Evolutionary conservation across 148 eudicot genomes (phyloP).

Genomic region (Amaranthus hypochondriacus): DNA sequence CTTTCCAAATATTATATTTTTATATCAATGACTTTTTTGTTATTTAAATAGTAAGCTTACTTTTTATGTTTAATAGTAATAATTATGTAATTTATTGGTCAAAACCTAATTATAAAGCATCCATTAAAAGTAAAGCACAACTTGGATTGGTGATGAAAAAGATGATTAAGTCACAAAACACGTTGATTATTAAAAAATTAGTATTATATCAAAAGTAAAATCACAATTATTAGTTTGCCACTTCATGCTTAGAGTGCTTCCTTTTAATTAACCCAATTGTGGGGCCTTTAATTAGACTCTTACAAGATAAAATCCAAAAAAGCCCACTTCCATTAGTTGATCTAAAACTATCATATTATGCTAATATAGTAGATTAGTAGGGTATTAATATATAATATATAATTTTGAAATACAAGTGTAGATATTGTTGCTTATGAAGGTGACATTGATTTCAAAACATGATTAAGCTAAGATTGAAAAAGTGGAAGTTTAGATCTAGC

Average conservation of each 20-base stretch:
- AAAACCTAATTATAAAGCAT: constrained; percentile 4
- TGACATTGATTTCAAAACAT: constrained; percentile 4
- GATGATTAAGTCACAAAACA: constrained; percentile 9
- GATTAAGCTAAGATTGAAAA: no score
- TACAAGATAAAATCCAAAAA: constrained; percentile 4
- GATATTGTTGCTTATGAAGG: neutral
- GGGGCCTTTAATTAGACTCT: constrained; percentile 7
- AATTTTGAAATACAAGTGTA: neutral
- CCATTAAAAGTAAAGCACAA: neutral
- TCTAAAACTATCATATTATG: neutral
- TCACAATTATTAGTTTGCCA: constrained; percentile 13
- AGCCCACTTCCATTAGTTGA: neutral
- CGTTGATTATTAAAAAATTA: constrained; percentile 13
- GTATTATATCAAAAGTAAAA: neutral
- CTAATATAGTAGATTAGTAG: neutral
- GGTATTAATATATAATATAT: neutral
- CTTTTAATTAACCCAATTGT: constrained; percentile 6
- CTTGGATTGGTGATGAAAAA: neutral
- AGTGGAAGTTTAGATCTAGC: neutral
- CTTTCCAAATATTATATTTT: no score
- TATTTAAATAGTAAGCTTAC: no score
- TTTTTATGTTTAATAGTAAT: no score
- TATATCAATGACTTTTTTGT: no score
- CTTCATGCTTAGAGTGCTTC: neutral
- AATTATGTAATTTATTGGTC: neutral